Percentiles rank a stretch among this genome's conserved stretches.
These are phyloP conservation scores for Venustampulla echinocandica DNA, from an alignment of 495 filamentous ascomycete species.

Conservation along the genomic window DNA sequence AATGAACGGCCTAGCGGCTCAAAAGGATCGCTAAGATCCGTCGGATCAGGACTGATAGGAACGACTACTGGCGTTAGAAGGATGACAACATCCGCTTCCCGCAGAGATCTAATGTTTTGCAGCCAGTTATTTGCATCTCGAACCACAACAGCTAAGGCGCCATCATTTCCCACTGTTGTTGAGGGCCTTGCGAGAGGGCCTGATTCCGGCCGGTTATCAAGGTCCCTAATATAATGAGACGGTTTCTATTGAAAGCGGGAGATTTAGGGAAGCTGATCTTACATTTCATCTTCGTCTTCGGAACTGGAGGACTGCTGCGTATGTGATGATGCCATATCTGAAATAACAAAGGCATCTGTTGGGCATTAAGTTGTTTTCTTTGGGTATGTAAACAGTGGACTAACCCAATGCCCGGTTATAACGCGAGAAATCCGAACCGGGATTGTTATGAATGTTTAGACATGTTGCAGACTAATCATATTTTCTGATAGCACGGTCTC, in stretches of 20 bases:
- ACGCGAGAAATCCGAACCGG: too few relatives aligned
- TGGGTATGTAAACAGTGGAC: background rate
- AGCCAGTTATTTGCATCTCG: constrained; percentile 19
- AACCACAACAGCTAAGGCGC: constrained; percentile 5
- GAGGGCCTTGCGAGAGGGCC: background rate
- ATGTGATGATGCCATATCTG: background rate
- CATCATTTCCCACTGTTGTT: background rate
- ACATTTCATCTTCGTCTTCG: constrained; percentile 17
- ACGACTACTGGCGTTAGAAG: constrained; percentile 52
- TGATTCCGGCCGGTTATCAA: constrained; percentile 5
- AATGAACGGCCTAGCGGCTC: constrained; percentile 50
- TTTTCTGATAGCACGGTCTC: too few relatives aligned
- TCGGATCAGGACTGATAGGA: constrained; percentile 26
- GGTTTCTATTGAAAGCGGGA: background rate
- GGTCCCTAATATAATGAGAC: constrained; percentile 13
- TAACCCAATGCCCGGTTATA: too few relatives aligned
- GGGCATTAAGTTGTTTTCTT: background rate
- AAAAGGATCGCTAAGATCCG: constrained; percentile 43
- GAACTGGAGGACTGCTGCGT: background rate
- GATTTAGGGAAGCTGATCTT: background rate
- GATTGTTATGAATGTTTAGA: too few relatives aligned
- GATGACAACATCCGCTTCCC: constrained; percentile 39
- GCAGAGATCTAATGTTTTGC: constrained; percentile 4
- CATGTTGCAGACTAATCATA: too few relatives aligned
- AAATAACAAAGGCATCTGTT: background rate